Conservation (phyloP, 768 basidiomycete species). For the Termitomyces sp. region DNA sequence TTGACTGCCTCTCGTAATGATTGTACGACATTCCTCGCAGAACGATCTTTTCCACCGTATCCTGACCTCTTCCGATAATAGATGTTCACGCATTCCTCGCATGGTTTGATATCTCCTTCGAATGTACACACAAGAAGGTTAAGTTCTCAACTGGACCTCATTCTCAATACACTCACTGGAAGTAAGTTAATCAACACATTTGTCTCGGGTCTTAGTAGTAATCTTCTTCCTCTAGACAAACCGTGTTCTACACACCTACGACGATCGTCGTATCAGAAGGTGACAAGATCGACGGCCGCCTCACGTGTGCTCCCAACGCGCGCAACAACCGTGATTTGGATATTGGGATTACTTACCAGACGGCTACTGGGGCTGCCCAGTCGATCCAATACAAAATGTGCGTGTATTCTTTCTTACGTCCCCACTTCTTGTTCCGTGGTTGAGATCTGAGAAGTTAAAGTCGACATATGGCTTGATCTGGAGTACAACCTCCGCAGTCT, state of each 20-base stretch:
- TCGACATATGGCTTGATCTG: background rate
- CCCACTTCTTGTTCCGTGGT: too few species aligned
- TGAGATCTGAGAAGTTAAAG: background rate
- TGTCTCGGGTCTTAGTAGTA: background rate
- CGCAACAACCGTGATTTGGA: slow-evolving; percentile 96
- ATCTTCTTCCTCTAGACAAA: slow-evolving; percentile 57
- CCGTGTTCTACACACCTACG: slow-evolving; percentile 93
- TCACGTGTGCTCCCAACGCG: slow-evolving; percentile 84
- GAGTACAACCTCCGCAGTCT: slow-evolving; percentile 2
- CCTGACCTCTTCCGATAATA: slow-evolving; percentile 24
- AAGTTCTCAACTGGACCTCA: slow-evolving; percentile 98
- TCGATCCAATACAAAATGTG: slow-evolving; percentile 82
- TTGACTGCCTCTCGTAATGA: slow-evolving; percentile 86
- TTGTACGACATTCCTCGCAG: slow-evolving; percentile 51
- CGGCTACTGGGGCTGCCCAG: slow-evolving; percentile 30
- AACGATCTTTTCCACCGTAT: background rate
- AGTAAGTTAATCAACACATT: slow-evolving; percentile 49
- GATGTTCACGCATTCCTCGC: slow-evolving; percentile 97
- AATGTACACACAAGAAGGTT: slow-evolving; percentile 93
- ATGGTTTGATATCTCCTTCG: slow-evolving; percentile 98
- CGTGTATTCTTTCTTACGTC: slow-evolving; percentile 38
- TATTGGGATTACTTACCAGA: slow-evolving; percentile 74
- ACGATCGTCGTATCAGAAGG: slow-evolving; percentile 68
- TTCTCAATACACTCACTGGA: slow-evolving; percentile 95
- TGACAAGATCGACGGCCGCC: slow-evolving; percentile 66